These are phyloP conservation scores for Trichosporon coremiiforme DNA, from an alignment of 1,284 basidiomycete species.

Conservation along the genomic window DNA sequence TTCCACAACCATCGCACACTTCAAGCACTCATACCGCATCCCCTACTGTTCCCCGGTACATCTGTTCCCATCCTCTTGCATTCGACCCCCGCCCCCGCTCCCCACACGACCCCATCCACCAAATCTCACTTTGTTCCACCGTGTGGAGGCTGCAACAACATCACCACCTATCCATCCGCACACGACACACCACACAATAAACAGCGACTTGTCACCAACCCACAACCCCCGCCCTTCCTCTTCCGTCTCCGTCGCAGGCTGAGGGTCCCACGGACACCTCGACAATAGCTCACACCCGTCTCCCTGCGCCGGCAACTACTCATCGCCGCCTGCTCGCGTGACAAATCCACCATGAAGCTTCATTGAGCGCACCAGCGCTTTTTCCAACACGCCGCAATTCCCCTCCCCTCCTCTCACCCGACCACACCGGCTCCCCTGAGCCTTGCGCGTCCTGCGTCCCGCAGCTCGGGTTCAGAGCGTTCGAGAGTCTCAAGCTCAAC, in stretches of 20 bases:
- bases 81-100: neutral
- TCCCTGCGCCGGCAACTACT: constrained; percentile 10
- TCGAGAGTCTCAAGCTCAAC: neutral
- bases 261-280: constrained; percentile 1
- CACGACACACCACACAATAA: neutral
- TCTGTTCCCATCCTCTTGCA: neutral
- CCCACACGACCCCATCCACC: neutral
- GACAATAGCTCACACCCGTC: neutral
- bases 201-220: neutral
- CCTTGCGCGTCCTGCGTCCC: neutral
- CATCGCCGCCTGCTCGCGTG: constrained; percentile 21
- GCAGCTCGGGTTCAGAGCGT: neutral
- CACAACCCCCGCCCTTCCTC: neutral
- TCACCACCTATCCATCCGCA: constrained; percentile 5
- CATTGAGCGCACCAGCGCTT: constrained; percentile 21
- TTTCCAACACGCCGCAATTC: neutral
- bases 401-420: neutral
- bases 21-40: neutral
- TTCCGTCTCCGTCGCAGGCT: neutral
- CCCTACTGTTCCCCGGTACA: neutral
- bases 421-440: constrained; percentile 9
- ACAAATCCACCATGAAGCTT: constrained; percentile 20
- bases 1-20: neutral
- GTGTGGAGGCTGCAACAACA: constrained; percentile 11
- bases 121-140: neutral